Conservation (phyloP, 768 basidiomycete species). For the Tubosaeta brunneosetosa region DNA sequence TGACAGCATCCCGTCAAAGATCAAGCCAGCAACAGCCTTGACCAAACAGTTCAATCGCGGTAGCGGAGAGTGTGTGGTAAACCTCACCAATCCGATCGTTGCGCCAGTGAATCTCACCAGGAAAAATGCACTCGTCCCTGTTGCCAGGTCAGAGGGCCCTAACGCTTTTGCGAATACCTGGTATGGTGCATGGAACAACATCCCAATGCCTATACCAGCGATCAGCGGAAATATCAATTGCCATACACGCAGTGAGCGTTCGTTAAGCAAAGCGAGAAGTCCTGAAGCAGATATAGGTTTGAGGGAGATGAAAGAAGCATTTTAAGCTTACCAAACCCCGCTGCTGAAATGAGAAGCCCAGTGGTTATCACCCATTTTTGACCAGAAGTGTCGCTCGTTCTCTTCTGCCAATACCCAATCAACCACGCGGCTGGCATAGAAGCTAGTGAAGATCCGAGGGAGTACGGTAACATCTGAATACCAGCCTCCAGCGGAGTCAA, state of each 20-base stretch:
- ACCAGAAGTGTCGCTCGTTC: constrained; percentile 51
- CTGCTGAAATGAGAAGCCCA: constrained; percentile 60
- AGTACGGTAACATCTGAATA: constrained; percentile 73
- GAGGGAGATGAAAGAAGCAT: constrained; percentile 1
- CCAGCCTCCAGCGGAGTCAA: constrained; percentile 71
- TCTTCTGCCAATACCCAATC: constrained; percentile 61
- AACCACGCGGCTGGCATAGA: constrained; percentile 87
- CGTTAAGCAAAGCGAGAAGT: constrained; percentile 59
- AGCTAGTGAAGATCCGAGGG: constrained; percentile 77
- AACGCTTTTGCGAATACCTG: constrained; percentile 70
- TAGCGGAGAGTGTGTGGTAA: not conserved
- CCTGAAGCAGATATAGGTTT: constrained; percentile 40
- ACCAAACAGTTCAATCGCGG: constrained; percentile 14
- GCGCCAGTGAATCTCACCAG: constrained; percentile 84
- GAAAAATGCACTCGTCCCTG: constrained; percentile 84
- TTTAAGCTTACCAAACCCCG: constrained; percentile 63
- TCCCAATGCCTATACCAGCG: constrained; percentile 73
- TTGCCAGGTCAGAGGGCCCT: constrained; percentile 61
- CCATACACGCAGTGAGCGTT: constrained; percentile 38
- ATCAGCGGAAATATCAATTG: constrained; percentile 63
- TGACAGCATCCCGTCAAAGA: constrained; percentile 56
- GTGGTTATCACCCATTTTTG: constrained; percentile 61
- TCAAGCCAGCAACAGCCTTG: constrained; percentile 72
- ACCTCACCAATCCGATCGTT: constrained; percentile 70
- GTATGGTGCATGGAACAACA: constrained; percentile 84